Evolutionary conservation across 768 basidiomycete species (phyloP).

Genomic region (Phylloporus scabripes): DNA sequence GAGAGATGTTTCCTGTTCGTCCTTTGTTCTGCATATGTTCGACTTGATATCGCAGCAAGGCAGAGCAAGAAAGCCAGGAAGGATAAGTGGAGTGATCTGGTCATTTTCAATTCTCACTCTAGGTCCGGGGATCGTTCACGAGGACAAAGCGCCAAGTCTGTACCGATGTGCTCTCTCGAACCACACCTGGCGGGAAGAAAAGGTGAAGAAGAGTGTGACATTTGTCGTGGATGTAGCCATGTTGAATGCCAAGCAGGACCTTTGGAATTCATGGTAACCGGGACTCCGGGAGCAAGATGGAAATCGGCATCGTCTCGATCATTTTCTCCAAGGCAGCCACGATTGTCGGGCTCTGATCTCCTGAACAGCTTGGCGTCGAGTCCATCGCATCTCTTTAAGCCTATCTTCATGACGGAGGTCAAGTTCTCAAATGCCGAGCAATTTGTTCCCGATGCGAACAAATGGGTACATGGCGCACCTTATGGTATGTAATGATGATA

Average conservation of each 20-base stretch:
- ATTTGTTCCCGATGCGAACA: conserved; percentile 2
- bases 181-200: not conserved
- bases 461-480: too few relatives aligned
- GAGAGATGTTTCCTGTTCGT: conserved; percentile 1
- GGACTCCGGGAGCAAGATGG: not conserved
- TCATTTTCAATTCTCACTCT: conserved; percentile 9
- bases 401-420: conserved; percentile 8
- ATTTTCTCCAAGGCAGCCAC: not conserved
- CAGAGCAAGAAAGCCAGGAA: conserved; percentile 11
- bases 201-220: not conserved
- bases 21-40: conserved; percentile 2
- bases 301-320: not conserved
- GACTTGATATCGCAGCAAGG: conserved; percentile 1
- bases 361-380: too few relatives aligned
- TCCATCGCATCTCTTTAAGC: not conserved
- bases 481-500: too few relatives aligned
- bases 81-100: not conserved
- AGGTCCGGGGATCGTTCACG: not conserved
- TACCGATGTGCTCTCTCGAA: not conserved
- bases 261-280: conserved; percentile 19
- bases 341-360: not conserved
- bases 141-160: not conserved
- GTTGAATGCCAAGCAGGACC: conserved; percentile 2
- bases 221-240: not conserved
- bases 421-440: conserved; percentile 8